Evolutionary conservation across 164 flowering plant genomes (phyloP).

Genomic region (Taxillus chinensis): DNA sequence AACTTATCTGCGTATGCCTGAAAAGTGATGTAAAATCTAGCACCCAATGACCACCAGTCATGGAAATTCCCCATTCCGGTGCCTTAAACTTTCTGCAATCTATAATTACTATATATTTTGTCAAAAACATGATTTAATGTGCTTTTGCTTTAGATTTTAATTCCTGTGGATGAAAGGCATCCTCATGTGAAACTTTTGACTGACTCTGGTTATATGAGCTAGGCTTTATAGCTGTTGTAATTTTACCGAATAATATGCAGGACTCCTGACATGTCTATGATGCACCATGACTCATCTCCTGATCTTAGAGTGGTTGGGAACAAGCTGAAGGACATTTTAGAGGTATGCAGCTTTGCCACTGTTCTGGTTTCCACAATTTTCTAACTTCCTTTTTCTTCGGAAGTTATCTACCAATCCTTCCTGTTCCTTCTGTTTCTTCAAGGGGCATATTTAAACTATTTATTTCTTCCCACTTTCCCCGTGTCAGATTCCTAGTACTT

Average conservation of each 20-base stretch:
- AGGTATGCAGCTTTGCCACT: constrained; percentile 31
- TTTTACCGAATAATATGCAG: constrained; percentile 17
- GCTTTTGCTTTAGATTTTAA: no score
- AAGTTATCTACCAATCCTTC: no score
- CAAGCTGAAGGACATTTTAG: constrained; percentile 31
- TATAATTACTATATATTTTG: no score
- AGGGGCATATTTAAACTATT: neutral
- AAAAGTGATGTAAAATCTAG: no score
- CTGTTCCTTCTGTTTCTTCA: neutral
- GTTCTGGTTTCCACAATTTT: neutral
- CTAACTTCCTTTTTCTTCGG: no score
- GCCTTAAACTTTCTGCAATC: no score
- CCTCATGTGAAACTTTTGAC: no score
- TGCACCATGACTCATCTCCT: constrained; percentile 63
- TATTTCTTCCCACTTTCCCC: neutral
- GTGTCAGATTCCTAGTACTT: constrained; percentile 29
- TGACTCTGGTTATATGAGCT: neutral
- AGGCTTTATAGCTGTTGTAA: neutral
- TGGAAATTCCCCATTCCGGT: no score
- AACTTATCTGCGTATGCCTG: no score
- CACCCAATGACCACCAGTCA: no score
- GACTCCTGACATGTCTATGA: constrained; percentile 60
- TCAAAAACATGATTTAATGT: no score
- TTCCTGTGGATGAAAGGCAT: no score
- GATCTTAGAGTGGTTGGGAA: constrained; percentile 49